Evolutionary conservation across 1,284 basidiomycete genomes (phyloP), one percentile per base, ranked within the genome.

Genomic region (Fomitopsis palustris): DNA sequence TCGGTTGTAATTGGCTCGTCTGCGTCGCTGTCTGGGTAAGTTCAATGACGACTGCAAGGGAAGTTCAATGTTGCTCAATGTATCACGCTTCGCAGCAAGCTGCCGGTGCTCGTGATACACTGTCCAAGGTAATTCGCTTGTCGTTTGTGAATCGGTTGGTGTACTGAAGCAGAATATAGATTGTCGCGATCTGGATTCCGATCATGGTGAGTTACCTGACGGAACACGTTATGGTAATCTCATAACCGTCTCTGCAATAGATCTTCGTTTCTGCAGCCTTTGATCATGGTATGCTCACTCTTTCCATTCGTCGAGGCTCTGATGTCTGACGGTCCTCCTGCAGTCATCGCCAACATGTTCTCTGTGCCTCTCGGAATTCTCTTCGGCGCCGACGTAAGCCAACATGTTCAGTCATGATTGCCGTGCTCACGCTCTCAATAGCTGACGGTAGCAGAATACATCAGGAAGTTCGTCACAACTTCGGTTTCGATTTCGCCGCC

Each of bases 1-100:
- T 92, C 62, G 90, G 82, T 4, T 92, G 90, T 65, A 92, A 92
- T 65, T 89, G 87, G 84, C 77, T 92, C 2, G 90, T 92, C 37
- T 88, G 81, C 63, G 74, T 90, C n/a, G 90, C 89, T 4, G 79
- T 92, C 57, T 92, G 90, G 86, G 87, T 88, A 60, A 35, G 85
- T 71, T 42, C 17, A n/a, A n/a, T n/a, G n/a, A n/a, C n/a, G n/a
- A n/a, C n/a, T n/a, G n/a, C 5, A 12, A 12, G 17, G 49, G 9
- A 17, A 38, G 37, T 9, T 17, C 37, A 38, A 17, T 19, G 43
- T 9, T 8, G 43, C 43, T n/a, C n/a, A n/a, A 21, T 25, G 25
- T 2, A 35, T 23, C 42, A n/a, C 9, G 6, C n/a, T n/a, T 19
- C 19, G 17, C 64, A 89, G 88, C 89, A 90, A 86, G 84, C 86